Percentiles rank a stretch among this genome's conserved stretches.
Evolutionary conservation across 2,329 filamentous ascomycete genomes (phyloP).

Genomic region (Ceratocystis smalleyi): DNA sequence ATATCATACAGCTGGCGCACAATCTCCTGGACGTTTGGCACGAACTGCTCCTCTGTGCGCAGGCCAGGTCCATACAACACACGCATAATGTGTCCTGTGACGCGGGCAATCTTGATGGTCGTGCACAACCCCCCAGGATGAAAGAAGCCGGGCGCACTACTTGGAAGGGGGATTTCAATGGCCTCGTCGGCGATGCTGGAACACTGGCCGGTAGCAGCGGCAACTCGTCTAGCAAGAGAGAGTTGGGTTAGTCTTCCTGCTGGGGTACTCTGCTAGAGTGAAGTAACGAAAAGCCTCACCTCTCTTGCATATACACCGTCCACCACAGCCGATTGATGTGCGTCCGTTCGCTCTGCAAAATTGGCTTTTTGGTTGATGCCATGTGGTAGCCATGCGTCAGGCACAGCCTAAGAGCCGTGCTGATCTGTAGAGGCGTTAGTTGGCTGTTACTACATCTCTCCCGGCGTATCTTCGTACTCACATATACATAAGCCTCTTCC

Average conservation of each 20-base stretch:
- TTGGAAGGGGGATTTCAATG: slow-evolving; percentile 15
- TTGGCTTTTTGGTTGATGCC: slow-evolving; percentile 12
- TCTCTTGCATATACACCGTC: slow-evolving; percentile 23
- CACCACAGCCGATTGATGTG: slow-evolving; percentile 22
- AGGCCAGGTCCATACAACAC: slow-evolving; percentile 23
- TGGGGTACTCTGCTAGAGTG: neutral
- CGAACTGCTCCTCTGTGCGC: slow-evolving; percentile 22
- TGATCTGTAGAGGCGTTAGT: slow-evolving; percentile 18
- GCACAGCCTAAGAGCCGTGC: slow-evolving; percentile 21
- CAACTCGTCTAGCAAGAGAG: slow-evolving; percentile 7
- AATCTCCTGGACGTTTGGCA: slow-evolving; percentile 24
- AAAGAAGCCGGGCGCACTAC: slow-evolving; percentile 21
- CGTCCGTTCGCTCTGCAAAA: slow-evolving; percentile 17
- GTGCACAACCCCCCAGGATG: slow-evolving; percentile 22
- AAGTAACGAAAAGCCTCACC: slow-evolving; percentile 16
- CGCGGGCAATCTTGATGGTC: slow-evolving; percentile 21
- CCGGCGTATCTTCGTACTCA: neutral
- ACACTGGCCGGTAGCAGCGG: slow-evolving; percentile 16
- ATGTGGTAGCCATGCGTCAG: slow-evolving; percentile 23
- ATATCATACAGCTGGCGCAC: slow-evolving; percentile 20
- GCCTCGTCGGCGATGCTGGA: slow-evolving; percentile 14
- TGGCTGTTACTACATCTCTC: neutral
- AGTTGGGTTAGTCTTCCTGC: slow-evolving; percentile 6
- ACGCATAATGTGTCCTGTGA: slow-evolving; percentile 21
- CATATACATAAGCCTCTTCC: slow-evolving; percentile 17